Conservation (phyloP, 78 protist genomes). For the Emiliania huxleyi region DNA sequence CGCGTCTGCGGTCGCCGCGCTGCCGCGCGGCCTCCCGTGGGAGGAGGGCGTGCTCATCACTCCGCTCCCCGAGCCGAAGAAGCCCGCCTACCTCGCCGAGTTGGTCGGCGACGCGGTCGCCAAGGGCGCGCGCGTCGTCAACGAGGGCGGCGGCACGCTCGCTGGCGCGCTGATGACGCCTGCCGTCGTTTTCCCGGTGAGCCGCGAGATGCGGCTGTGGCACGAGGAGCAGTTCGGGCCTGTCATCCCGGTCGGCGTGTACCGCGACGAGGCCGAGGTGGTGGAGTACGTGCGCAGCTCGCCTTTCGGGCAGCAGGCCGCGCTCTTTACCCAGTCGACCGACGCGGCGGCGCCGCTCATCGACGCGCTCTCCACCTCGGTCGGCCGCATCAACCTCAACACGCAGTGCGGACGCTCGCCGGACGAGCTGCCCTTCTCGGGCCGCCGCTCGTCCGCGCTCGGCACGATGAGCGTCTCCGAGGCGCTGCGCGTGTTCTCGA, state of each 20-base stretch:
- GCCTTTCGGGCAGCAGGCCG: constrained; percentile 62
- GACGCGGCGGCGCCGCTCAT: not conserved
- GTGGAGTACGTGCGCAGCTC: too few species aligned
- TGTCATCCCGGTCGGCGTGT: not conserved
- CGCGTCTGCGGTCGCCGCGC: not conserved
- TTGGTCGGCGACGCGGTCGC: constrained; percentile 14
- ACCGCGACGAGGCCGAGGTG: too few species aligned
- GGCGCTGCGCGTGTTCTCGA: constrained; percentile 4
- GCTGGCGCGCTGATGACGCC: constrained; percentile 21
- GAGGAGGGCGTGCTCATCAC: constrained; percentile 38
- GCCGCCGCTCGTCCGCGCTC: constrained; percentile 46
- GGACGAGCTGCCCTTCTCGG: constrained; percentile 46
- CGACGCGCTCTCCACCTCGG: constrained; percentile 25
- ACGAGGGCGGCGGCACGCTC: not conserved
- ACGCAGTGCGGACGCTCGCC: constrained; percentile 51
- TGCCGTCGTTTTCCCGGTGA: not conserved
- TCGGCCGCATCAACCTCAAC: constrained; percentile 58
- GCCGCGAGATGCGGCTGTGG: constrained; percentile 18
- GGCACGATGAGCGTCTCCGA: constrained; percentile 42
- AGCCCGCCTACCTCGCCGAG: not conserved
- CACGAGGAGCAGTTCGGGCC: constrained; percentile 49
- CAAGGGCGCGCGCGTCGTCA: constrained; percentile 30
- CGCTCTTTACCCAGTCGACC: constrained; percentile 14
- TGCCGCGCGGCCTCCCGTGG: constrained; percentile 31
- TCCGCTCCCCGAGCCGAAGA: constrained; percentile 50